phyloP scores from a whole-genome alignment of 2,329 filamentous ascomycete genomes.

The Colletotrichum cordylinicola region DNA sequence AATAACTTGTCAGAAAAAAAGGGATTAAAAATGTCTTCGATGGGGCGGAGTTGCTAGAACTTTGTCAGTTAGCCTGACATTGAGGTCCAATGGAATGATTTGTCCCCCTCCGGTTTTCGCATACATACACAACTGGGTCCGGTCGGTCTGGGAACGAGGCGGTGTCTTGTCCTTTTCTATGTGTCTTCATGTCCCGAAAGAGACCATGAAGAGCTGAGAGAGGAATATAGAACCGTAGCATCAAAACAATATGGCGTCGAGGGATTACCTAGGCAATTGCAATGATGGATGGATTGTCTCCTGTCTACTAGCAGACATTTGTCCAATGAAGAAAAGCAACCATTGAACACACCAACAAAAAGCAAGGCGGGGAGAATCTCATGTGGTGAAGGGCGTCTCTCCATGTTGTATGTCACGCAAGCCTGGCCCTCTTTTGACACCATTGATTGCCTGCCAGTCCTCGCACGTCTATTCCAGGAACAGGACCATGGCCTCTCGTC shows the following conservation, averaged over 20 bases:
- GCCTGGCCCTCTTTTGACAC: not conserved
- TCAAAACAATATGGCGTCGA: constrained; percentile 56
- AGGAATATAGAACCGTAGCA: not conserved
- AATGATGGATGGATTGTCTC: constrained; percentile 28
- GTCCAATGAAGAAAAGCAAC: constrained; percentile 13
- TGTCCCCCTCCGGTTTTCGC: not conserved
- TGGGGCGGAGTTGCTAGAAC: constrained; percentile 14
- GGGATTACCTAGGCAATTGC: constrained; percentile 54
- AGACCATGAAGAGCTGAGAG: not conserved
- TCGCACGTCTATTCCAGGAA: not conserved
- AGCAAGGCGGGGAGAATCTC: not conserved
- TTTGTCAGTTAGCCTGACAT: constrained; percentile 15
- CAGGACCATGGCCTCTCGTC: not conserved
- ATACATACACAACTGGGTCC: not conserved
- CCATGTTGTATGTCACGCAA: not conserved
- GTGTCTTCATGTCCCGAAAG: not conserved
- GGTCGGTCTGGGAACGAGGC: constrained; percentile 10
- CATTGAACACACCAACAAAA: constrained; percentile 18
- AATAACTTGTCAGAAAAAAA: not conserved
- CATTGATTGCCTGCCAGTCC: not conserved
- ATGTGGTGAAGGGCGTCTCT: not conserved
- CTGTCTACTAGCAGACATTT: constrained; percentile 29
- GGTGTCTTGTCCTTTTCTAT: not conserved
- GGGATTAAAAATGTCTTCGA: constrained; percentile 1
- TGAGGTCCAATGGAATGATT: constrained; percentile 13